Percentiles rank a stretch among this genome's conserved stretches.
phyloP scores from a whole-genome alignment of 805 yeast genomes.

The Sugiyamaella floridensis region DNA sequence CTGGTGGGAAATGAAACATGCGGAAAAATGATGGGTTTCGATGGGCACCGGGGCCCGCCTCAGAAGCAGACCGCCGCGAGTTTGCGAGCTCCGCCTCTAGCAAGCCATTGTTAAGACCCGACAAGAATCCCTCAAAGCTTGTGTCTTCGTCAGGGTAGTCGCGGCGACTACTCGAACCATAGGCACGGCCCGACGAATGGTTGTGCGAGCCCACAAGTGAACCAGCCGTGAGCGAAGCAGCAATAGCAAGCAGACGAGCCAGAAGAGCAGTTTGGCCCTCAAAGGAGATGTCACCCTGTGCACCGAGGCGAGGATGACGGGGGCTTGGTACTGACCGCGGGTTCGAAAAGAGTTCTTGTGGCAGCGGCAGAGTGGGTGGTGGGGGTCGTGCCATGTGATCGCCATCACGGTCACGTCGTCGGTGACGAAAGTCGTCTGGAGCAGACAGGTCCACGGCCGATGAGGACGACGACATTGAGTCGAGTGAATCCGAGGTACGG shows the following conservation, averaged over 20 bases:
- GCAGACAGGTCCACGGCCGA: neutral
- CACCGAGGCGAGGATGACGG: neutral
- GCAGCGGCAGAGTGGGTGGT: neutral
- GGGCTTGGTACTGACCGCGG: neutral
- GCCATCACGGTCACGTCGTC: neutral
- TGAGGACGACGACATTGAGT: neutral
- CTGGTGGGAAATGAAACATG: conserved; percentile 29
- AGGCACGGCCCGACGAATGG: conserved; percentile 11
- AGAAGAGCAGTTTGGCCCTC: conserved; percentile 38
- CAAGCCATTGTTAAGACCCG: conserved; percentile 36
- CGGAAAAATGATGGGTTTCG: conserved; percentile 28
- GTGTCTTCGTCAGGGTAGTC: conserved; percentile 9
- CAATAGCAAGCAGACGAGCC: conserved; percentile 38
- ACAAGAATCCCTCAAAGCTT: conserved; percentile 41
- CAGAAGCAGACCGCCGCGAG: conserved; percentile 7
- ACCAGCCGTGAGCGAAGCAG: conserved; percentile 40
- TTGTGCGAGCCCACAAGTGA: conserved; percentile 31
- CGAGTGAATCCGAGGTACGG: neutral
- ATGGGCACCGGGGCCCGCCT: conserved; percentile 1
- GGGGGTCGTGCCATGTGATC: neutral
- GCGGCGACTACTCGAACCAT: conserved; percentile 10
- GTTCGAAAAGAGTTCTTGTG: neutral
- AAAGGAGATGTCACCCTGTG: conserved; percentile 1
- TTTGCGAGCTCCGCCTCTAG: conserved; percentile 35
- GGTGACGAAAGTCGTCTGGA: neutral